Evolutionary conservation across 495 filamentous ascomycete genomes (phyloP), one percentile per base, ranked within the genome.

Genomic region (Aspergillus carlsbadensis): DNA sequence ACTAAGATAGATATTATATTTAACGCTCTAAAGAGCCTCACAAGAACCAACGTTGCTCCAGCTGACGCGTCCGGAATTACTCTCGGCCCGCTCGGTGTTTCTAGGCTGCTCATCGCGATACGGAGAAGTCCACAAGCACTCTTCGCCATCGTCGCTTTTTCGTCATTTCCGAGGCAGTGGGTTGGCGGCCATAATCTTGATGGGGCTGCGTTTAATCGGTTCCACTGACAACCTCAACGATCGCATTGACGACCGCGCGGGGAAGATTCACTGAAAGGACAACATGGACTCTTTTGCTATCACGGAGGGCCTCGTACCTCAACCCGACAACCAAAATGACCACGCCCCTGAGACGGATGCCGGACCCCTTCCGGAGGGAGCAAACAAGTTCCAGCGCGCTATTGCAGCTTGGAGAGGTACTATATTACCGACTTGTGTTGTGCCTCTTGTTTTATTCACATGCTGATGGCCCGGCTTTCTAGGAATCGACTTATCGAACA

Each of bases 361-460:
- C 39, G 62, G 51, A 50, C 71, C 72, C 35, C 59, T 75, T 18
- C 70, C 73, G 11, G 84, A 87, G 54, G 82, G 82, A 29, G 84
- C 85, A 55, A 95, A 93, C 78, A 95, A 94, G 71, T 98, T 98
- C 71, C 93, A 97, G 72, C 87, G 84, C 58, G 94, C 94, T 61
- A 93, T 99, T 60, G 88, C 92, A 46, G 88, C 92, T 67, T 99
- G 94, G 94, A 87, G 92, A 83, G 92, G 93, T 98, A 83, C 58
- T n/a, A 35, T 57, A 13, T 6, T 26, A 13, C 7, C 15, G 15
- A 1, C 15, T 42, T 15, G 24, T 52, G 2, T 48, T 37, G 5
- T 33, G n/a, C n/a, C 36, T 33, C 15, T 33, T 14, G 20, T 33
- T 1, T 43, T 20, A 5, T 26, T 29, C 21, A 21, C 24, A n/a